Evolutionary conservation across 208 protist genomes (phyloP).

Genomic region (Leishmania braziliensis): DNA sequence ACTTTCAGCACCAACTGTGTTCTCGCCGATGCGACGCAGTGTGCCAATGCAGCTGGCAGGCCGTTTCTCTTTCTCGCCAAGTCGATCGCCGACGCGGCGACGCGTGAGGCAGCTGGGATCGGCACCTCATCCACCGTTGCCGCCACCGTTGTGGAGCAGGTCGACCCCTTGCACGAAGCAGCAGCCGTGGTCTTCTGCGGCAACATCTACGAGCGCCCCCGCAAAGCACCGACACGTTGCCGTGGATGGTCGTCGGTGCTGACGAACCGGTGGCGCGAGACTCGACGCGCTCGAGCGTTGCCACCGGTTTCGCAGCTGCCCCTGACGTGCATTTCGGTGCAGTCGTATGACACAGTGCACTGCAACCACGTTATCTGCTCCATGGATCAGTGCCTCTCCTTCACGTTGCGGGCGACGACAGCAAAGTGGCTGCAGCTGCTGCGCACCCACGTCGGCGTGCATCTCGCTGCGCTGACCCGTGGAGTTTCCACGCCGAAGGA

Average conservation of each 20-base stretch:
- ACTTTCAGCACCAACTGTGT: constrained; percentile 22
- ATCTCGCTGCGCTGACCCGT: constrained; percentile 37
- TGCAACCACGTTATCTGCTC: constrained; percentile 46
- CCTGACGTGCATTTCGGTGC: constrained; percentile 44
- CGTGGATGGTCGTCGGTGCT: constrained; percentile 80
- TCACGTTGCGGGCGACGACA: constrained; percentile 71
- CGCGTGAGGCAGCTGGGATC: constrained; percentile 14
- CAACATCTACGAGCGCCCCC: constrained; percentile 43
- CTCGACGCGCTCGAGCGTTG: constrained; percentile 56
- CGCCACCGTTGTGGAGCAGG: constrained; percentile 40
- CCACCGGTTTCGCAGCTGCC: constrained; percentile 81
- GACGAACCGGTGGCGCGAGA: constrained; percentile 79
- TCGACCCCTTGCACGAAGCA: constrained; percentile 54
- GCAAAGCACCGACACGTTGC: constrained; percentile 54
- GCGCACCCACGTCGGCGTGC: constrained; percentile 42
- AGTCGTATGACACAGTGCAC: constrained; percentile 76
- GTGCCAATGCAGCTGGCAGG: constrained; percentile 16
- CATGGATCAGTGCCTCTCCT: constrained; percentile 55
- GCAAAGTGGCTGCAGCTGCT: constrained; percentile 72
- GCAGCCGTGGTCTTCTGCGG: constrained; percentile 76
- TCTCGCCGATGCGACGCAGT: constrained; percentile 31
- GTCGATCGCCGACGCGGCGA: constrained; percentile 20
- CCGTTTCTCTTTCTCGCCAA: constrained; percentile 66
- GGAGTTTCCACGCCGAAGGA: constrained; percentile 3
- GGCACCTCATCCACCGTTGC: constrained; percentile 2